A percentile compares a stretch with the other conserved stretches of the same genome.
These are phyloP conservation scores for Fragaria vesca DNA, from an alignment of 306 rosid species.

Conservation along the genomic window DNA sequence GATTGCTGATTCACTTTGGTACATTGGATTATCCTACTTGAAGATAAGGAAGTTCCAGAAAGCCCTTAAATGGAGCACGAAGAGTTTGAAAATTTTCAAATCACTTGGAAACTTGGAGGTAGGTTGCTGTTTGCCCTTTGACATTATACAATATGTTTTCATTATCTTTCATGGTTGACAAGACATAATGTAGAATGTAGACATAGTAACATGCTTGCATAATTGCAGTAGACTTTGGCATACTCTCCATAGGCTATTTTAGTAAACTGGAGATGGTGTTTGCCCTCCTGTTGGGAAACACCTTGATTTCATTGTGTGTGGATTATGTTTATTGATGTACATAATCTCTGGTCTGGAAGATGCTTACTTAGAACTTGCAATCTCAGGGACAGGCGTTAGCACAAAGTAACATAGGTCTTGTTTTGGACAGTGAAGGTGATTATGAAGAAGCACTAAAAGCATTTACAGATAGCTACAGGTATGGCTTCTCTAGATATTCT, in stretches of 20 bases:
- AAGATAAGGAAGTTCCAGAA: conserved; percentile 69
- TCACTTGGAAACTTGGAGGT: conserved; percentile 78
- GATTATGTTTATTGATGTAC: conserved; percentile 14
- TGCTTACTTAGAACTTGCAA: conserved; percentile 29
- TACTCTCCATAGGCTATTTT: background rate
- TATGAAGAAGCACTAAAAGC: conserved; percentile 67
- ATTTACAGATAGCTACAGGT: conserved; percentile 80
- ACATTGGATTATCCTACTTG: conserved; percentile 75
- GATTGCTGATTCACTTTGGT: conserved; percentile 65
- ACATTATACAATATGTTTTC: background rate
- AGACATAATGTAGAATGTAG: background rate
- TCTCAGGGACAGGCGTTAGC: conserved; percentile 80
- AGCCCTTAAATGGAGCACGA: conserved; percentile 75
- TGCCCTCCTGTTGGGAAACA: conserved; percentile 1
- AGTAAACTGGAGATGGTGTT: conserved; percentile 18
- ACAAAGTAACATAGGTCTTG: conserved; percentile 67
- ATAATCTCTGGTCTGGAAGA: conserved; percentile 20
- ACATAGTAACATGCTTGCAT: background rate
- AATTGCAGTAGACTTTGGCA: background rate
- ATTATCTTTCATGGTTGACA: conserved; percentile 5
- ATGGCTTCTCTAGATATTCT: conserved; percentile 19
- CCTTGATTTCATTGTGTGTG: conserved; percentile 13
- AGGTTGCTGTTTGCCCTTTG: conserved; percentile 26
- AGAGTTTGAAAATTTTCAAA: conserved; percentile 74
- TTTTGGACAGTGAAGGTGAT: conserved; percentile 66